These are phyloP conservation scores for Polytrichum commune DNA, from an alignment of 225 moss, liverwort and hornwort genomes.

Conservation along the genomic window DNA sequence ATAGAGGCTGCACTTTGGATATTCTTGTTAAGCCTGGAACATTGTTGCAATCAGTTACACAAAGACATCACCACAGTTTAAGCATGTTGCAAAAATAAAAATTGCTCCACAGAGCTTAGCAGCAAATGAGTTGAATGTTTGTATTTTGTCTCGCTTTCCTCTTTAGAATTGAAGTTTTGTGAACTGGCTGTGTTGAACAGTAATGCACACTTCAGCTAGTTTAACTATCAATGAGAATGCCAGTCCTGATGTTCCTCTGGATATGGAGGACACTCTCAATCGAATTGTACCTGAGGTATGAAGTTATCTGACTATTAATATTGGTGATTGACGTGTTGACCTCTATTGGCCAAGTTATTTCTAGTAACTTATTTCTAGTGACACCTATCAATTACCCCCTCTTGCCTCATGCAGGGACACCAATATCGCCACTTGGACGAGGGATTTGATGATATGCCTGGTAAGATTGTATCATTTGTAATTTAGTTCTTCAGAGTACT, in stretches of 20 bases:
- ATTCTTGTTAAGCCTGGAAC: too few species aligned
- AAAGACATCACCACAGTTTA: too few species aligned
- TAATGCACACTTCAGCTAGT: slow-evolving; percentile 97
- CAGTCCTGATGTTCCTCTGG: slow-evolving; percentile 95
- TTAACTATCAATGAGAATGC: slow-evolving; percentile 98
- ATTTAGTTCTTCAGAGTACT: background rate
- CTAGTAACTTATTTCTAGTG: too few species aligned
- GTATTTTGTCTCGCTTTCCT: too few species aligned
- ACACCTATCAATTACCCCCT: background rate
- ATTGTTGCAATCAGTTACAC: too few species aligned
- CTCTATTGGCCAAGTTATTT: background rate
- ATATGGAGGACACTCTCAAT: slow-evolving; percentile 98
- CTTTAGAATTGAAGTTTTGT: too few species aligned
- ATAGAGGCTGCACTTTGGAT: background rate
- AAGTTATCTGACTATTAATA: background rate
- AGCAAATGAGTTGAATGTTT: too few species aligned
- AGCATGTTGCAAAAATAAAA: too few species aligned
- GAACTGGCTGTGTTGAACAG: slow-evolving; percentile 36
- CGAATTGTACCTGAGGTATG: slow-evolving; percentile 92
- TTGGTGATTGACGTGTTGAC: too few species aligned
- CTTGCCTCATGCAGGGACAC: slow-evolving; percentile 51
- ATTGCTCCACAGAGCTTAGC: too few species aligned
- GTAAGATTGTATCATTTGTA: slow-evolving; percentile 29
- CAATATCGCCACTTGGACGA: slow-evolving; percentile 97
- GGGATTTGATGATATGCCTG: slow-evolving; percentile 98